Evolutionary conservation across 768 basidiomycete genomes (phyloP).

Genomic region (Cystoderma amianthinum): DNA sequence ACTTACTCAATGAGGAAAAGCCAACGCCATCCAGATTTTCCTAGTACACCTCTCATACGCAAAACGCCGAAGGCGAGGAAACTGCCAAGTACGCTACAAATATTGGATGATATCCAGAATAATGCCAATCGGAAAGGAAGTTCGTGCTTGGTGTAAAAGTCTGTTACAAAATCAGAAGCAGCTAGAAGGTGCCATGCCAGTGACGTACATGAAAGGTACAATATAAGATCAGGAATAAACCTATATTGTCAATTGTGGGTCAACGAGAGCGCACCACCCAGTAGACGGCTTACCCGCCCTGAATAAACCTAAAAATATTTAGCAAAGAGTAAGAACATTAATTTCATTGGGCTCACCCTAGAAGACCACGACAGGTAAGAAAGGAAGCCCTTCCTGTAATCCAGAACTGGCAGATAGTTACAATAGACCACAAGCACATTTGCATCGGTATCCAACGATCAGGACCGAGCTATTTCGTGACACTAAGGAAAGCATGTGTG

Average conservation of each 20-base stretch:
- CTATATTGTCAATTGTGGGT: constrained; percentile 12
- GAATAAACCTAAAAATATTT: constrained; percentile 18
- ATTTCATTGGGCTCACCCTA: constrained; percentile 20
- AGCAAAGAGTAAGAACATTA: background rate
- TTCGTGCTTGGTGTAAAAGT: constrained; percentile 56
- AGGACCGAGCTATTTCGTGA: constrained; percentile 37
- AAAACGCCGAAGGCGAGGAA: constrained; percentile 61
- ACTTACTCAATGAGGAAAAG: constrained; percentile 13
- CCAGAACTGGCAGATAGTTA: constrained; percentile 49
- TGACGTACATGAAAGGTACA: constrained; percentile 52
- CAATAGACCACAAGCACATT: constrained; percentile 48
- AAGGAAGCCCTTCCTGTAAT: constrained; percentile 45
- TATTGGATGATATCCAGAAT: constrained; percentile 46
- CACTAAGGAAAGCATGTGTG: background rate
- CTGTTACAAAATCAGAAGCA: too few species aligned
- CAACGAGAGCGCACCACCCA: too few species aligned
- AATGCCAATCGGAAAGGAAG: constrained; percentile 48
- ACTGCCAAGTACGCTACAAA: constrained; percentile 38
- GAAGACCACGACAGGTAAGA: constrained; percentile 37
- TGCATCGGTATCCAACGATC: constrained; percentile 61
- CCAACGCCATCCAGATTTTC: constrained; percentile 53
- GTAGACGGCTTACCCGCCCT: constrained; percentile 31
- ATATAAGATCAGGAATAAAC: constrained; percentile 52
- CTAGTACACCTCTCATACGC: constrained; percentile 47
- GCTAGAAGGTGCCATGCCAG: background rate